These are phyloP conservation scores for Metschnikowia corniflorae DNA, from an alignment of 805 yeast genomes.

Conservation along the genomic window DNA sequence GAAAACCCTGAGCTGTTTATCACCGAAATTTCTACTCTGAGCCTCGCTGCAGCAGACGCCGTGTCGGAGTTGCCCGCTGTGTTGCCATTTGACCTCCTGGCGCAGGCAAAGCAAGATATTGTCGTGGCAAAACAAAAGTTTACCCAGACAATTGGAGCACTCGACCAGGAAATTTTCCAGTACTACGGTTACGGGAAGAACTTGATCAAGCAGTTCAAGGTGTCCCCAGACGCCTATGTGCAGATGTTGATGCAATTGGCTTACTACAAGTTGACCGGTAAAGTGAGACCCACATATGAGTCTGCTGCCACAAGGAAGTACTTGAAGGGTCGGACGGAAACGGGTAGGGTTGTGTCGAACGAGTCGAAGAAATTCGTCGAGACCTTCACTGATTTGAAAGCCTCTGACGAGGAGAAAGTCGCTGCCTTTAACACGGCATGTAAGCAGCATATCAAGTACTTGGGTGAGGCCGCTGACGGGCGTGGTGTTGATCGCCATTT, in stretches of 20 bases:
- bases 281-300: slow-evolving; percentile 87
- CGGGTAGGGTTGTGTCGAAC: slow-evolving; percentile 77
- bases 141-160: slow-evolving; percentile 52
- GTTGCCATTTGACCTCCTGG: slow-evolving; percentile 58
- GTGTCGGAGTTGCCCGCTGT: slow-evolving; percentile 19
- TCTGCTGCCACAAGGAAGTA: slow-evolving; percentile 91
- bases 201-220: slow-evolving; percentile 76
- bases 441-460: slow-evolving; percentile 68
- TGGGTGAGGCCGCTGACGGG: slow-evolving; percentile 77
- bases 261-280: slow-evolving; percentile 77
- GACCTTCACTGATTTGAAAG: slow-evolving; percentile 60
- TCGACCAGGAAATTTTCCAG: slow-evolving; percentile 75
- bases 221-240: slow-evolving; percentile 89
- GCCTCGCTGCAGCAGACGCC: slow-evolving; percentile 8
- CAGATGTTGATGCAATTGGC: slow-evolving; percentile 92
- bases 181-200: slow-evolving; percentile 84
- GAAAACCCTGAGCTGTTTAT: slow-evolving; percentile 37
- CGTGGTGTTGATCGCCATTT: slow-evolving; percentile 92
- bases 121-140: slow-evolving; percentile 55
- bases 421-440: slow-evolving; percentile 69
- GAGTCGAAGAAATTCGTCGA: slow-evolving; percentile 69
- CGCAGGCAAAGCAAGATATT: slow-evolving; percentile 49
- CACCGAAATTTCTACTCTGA: slow-evolving; percentile 22
- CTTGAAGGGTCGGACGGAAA: slow-evolving; percentile 90
- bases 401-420: slow-evolving; percentile 54